A percentile compares a stretch with the other conserved stretches of the same genome.
Evolutionary conservation across 164 flowering plant genomes (phyloP).

Genomic region (Sextonia rubra): DNA sequence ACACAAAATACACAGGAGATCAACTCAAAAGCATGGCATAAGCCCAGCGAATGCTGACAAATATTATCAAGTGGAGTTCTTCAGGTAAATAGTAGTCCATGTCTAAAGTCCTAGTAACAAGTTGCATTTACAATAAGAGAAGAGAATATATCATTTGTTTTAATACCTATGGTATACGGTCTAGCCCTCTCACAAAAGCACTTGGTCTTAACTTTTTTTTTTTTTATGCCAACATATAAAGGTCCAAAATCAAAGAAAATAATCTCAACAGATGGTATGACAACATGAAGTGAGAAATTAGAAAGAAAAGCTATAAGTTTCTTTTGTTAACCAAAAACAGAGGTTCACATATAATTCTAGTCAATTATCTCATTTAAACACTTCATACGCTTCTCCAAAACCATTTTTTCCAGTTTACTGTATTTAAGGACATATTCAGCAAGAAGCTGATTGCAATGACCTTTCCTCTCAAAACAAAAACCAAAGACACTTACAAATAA

Average conservation of each 20-base stretch:
- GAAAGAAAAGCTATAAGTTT: not conserved
- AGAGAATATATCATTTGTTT: too few relatives aligned
- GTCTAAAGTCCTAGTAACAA: too few relatives aligned
- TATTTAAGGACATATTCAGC: not conserved
- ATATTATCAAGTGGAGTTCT: too few relatives aligned
- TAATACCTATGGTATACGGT: not conserved
- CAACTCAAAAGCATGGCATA: too few relatives aligned
- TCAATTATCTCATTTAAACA: not conserved
- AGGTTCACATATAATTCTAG: not conserved
- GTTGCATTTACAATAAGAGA: too few relatives aligned
- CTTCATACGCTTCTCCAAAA: not conserved
- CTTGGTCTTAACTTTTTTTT: too few relatives aligned
- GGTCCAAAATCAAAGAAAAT: too few relatives aligned
- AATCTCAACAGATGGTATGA: too few relatives aligned
- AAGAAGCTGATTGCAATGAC: not conserved
- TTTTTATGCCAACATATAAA: too few relatives aligned
- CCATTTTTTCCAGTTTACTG: not conserved
- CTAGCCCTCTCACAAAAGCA: not conserved
- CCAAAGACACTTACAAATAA: not conserved
- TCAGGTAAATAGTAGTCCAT: too few relatives aligned
- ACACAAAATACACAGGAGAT: too few relatives aligned
- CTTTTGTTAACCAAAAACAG: not conserved
- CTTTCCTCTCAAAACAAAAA: not conserved
- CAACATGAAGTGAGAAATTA: not conserved
- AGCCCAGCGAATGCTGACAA: too few relatives aligned